A percentile compares a stretch with the other conserved stretches of the same genome.
These are phyloP conservation scores for Diaporthe aspalathi DNA, from an alignment of 2,329 filamentous ascomycete species.

Conservation along the genomic window DNA sequence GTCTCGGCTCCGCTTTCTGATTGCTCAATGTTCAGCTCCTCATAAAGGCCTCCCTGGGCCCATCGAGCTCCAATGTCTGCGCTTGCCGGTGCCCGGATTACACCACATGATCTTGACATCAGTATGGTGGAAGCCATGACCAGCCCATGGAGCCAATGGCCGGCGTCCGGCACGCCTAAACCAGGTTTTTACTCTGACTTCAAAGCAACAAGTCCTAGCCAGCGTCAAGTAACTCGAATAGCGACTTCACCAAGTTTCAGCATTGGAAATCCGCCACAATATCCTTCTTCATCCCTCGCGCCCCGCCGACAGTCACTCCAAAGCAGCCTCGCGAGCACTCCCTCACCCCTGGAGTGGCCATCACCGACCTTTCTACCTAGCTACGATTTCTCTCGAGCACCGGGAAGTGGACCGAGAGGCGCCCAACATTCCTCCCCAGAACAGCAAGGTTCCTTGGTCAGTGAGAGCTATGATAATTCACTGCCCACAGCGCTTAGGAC, in stretches of 20 bases:
- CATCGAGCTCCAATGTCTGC: constrained; percentile 48
- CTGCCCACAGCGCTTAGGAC: neutral
- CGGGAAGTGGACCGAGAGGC: neutral
- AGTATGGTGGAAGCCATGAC: constrained; percentile 51
- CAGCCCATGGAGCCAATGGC: constrained; percentile 48
- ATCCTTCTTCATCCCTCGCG: constrained; percentile 1
- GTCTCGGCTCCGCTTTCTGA: constrained; percentile 33
- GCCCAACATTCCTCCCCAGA: neutral
- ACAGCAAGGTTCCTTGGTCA: neutral
- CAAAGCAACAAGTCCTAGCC: constrained; percentile 2
- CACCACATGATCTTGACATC: constrained; percentile 47
- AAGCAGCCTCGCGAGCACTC: constrained; percentile 42
- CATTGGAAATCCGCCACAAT: constrained; percentile 10
- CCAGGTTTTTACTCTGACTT: constrained; percentile 37
- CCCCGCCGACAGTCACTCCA: constrained; percentile 26
- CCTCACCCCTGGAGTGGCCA: constrained; percentile 42
- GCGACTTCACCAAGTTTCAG: constrained; percentile 21
- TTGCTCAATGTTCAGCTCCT: neutral
- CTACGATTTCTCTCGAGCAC: constrained; percentile 30
- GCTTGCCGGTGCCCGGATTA: constrained; percentile 43
- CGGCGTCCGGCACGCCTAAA: constrained; percentile 45
- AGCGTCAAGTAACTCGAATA: constrained; percentile 4
- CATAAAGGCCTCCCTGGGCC: constrained; percentile 35
- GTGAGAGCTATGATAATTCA: constrained; percentile 5
- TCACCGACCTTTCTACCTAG: constrained; percentile 37